Evolutionary conservation across 371 early-diverging fungal species (phyloP), one percentile per base, ranked within the genome.

Genomic region (Mucor sp.): DNA sequence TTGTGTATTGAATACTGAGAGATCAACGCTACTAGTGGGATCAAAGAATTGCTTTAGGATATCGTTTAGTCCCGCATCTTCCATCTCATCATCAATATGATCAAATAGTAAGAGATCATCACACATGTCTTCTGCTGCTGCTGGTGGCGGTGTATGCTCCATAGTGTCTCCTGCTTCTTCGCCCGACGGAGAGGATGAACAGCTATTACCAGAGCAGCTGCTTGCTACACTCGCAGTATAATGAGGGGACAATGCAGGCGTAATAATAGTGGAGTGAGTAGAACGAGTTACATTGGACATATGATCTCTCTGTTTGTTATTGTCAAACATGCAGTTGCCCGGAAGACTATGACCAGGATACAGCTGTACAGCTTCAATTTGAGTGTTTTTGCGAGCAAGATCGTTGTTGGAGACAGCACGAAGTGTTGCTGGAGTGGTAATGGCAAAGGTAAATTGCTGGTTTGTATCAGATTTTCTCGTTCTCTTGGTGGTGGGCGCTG

Each of bases 311-410:
- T 14, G 15, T 37, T 57, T 17, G 14, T 58, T 44, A 7, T 41
- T 59, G 19, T 60, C 47, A 41, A 61, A 21, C 44, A 65, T 17
- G 12, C 41, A 43, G 14, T 60, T 66, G n/a, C 60, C 71, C 12
- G 71, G 71, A 39, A 67, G 71, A 17, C 63, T 30, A 37, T 71
- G 67, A 39, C 67, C 67, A 33, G 67, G 63, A 56, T 71, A 71
- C 3, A 71, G 61, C 25, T 59, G 67, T 17, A 71, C 68, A 4
- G 61, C 44, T 17, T 58, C 55, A 32, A 71, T 56, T 14, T 53
- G 44, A 27, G 60, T 60, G 12, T 37, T 47, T 27, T 53, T 63
- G 15, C 58, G 37, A 27, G 27, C 30, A n/a, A 6, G 15, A 33
- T 23, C 23, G 12, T 12, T 60, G 6, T 32, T 37, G 9, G 47